phyloP scores from a whole-genome alignment of 164 flowering plant species.

The Berberis thunbergii region DNA sequence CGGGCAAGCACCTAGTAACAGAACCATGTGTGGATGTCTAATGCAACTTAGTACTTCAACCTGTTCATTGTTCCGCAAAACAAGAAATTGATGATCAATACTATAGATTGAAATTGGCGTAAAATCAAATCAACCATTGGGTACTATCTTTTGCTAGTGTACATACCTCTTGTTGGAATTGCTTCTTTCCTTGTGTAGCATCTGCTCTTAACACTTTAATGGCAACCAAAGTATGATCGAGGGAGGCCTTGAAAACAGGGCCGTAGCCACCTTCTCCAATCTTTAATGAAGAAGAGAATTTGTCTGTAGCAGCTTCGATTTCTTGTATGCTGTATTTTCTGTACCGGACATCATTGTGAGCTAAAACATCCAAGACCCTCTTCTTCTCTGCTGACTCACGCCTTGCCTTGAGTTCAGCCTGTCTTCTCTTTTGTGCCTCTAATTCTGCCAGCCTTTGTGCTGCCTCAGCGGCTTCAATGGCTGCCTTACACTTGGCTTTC shows the following conservation, averaged over 20 bases:
- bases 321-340: conserved; percentile 55
- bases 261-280: conserved; percentile 90
- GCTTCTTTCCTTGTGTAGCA: conserved; percentile 68
- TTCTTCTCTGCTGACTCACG: conserved; percentile 37
- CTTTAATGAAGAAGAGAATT: conserved; percentile 28
- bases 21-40: conserved; percentile 79
- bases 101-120: not conserved
- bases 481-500: conserved; percentile 54
- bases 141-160: not conserved
- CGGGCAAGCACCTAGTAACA: conserved; percentile 72
- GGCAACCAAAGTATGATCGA: conserved; percentile 72
- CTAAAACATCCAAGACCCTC: conserved; percentile 31
- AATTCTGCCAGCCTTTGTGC: conserved; percentile 55
- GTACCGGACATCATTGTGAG: conserved; percentile 34
- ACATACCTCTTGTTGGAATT: conserved; percentile 68
- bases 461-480: conserved; percentile 54
- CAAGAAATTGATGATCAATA: not conserved
- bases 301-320: conserved; percentile 50
- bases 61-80: conserved; percentile 17
- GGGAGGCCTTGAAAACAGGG: conserved; percentile 50
- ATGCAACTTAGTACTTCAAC: conserved; percentile 69
- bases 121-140: not conserved
- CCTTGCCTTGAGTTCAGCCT: not conserved
- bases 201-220: conserved; percentile 65
- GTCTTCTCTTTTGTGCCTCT: conserved; percentile 34